Percentiles rank a stretch among this genome's conserved stretches.
Evolutionary conservation across 1,139 yeast species (phyloP).

Genomic region (Candida sanyaensis): DNA sequence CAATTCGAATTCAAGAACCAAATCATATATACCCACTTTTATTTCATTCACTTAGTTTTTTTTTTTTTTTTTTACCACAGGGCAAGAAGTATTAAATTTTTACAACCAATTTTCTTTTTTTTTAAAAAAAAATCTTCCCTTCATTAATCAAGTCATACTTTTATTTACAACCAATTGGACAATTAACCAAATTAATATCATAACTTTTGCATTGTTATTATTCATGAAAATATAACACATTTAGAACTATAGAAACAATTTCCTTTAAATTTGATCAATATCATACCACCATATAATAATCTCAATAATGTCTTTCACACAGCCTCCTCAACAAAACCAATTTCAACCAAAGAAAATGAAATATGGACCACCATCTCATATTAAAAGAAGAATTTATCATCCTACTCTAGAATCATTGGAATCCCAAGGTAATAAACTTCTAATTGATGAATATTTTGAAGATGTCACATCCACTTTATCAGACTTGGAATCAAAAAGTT

Average conservation of each 20-base stretch:
- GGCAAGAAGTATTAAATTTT: not conserved
- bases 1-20: not conserved
- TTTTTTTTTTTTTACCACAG: not conserved
- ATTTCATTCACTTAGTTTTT: not conserved
- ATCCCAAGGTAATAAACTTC: slow-evolving; percentile 42
- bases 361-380: slow-evolving; percentile 50
- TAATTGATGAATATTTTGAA: slow-evolving; percentile 42
- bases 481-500: slow-evolving; percentile 26
- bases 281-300: not conserved
- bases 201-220: not conserved
- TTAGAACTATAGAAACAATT: not conserved
- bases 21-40: not conserved
- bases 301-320: slow-evolving; percentile 1
- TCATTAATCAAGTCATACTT: not conserved
- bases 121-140: too few relatives aligned
- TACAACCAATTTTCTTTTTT: slow-evolving; percentile 1
- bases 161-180: not conserved
- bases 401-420: slow-evolving; percentile 49
- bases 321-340: slow-evolving; percentile 4
- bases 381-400: slow-evolving; percentile 39
- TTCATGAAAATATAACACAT: not conserved
- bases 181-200: not conserved
- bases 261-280: not conserved
- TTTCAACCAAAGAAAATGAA: slow-evolving; percentile 11
- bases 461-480: slow-evolving; percentile 33